phyloP scores from a whole-genome alignment of 2,329 filamentous ascomycete species.

The Xylaria sp. region DNA sequence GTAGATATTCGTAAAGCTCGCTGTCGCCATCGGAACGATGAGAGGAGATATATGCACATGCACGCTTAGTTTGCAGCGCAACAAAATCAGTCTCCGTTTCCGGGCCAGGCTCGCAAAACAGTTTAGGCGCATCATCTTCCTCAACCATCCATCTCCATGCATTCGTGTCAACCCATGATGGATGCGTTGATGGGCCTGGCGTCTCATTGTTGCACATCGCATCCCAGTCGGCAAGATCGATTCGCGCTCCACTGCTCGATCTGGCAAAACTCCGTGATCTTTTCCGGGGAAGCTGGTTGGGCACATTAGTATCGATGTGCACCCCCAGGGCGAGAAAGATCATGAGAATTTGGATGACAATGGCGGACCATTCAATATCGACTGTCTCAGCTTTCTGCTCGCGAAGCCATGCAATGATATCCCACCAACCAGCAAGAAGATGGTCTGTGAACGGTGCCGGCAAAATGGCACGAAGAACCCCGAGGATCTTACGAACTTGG shows the following conservation, averaged over 20 bases:
- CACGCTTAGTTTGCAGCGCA: conserved; percentile 49
- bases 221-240: conserved; percentile 40
- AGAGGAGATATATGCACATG: conserved; percentile 61
- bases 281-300: conserved; percentile 18
- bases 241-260: conserved; percentile 31
- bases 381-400: conserved; percentile 41
- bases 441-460: conserved; percentile 54
- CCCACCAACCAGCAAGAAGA: conserved; percentile 67
- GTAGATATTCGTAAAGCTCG: conserved; percentile 55
- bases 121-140: conserved; percentile 39
- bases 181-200: conserved; percentile 44
- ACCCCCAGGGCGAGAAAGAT: conserved; percentile 56
- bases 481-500: conserved; percentile 57
- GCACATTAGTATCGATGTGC: conserved; percentile 25
- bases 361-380: conserved; percentile 64
- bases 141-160: conserved; percentile 70
- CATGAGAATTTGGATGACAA: conserved; percentile 58
- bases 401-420: conserved; percentile 64
- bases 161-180: conserved; percentile 54
- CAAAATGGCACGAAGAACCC: conserved; percentile 59
- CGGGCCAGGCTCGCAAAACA: conserved; percentile 25
- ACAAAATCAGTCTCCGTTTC: conserved; percentile 38
- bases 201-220: conserved; percentile 43
- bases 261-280: conserved; percentile 28
- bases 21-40: conserved; percentile 51